A percentile compares a stretch with the other conserved stretches of the same genome.
phyloP scores from a whole-genome alignment of 345 rosid genomes.

The Geranium rotundifolium region DNA sequence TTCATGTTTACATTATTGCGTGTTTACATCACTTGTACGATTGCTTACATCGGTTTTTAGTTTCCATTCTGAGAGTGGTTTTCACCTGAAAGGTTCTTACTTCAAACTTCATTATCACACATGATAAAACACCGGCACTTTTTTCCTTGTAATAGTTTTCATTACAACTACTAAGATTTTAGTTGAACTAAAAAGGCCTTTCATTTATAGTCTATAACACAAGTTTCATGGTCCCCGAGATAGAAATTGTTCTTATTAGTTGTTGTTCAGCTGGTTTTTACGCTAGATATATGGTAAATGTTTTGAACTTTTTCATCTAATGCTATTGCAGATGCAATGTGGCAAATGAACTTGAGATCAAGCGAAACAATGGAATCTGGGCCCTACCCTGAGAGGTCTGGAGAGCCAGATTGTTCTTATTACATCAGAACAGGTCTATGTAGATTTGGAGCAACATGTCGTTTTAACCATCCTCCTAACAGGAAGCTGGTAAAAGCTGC shows the following conservation, averaged over 20 bases:
- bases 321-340: slow-evolving; percentile 59
- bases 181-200: background rate
- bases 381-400: slow-evolving; percentile 76
- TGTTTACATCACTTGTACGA: too few relatives aligned
- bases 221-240: background rate
- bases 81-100: background rate
- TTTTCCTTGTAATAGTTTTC: background rate
- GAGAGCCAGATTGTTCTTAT: slow-evolving; percentile 94
- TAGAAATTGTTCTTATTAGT: background rate
- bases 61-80: too few relatives aligned
- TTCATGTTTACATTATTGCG: too few relatives aligned
- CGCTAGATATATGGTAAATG: slow-evolving; percentile 4
- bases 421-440: slow-evolving; percentile 97
- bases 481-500: slow-evolving; percentile 65
- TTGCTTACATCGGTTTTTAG: too few relatives aligned
- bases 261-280: background rate
- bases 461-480: slow-evolving; percentile 73
- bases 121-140: background rate
- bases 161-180: background rate
- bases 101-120: background rate
- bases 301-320: slow-evolving; percentile 16
- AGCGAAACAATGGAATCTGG: slow-evolving; percentile 64
- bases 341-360: slow-evolving; percentile 72
- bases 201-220: too few relatives aligned
- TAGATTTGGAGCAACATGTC: slow-evolving; percentile 67